Conservation (phyloP, 169 alveolate species). For the Babesia divergens region DNA sequence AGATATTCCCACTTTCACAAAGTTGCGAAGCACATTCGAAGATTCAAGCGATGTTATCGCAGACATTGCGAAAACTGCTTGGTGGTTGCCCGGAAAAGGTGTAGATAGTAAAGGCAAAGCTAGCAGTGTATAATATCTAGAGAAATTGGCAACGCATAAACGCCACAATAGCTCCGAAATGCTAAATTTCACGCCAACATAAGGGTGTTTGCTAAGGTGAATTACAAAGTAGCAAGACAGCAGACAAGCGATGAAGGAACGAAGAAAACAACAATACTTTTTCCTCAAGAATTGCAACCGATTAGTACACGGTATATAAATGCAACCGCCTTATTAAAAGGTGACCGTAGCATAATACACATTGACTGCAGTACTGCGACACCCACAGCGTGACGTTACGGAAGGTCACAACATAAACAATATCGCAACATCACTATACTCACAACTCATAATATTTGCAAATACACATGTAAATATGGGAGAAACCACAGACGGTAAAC, state of each 20-base stretch:
- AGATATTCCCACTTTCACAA: constrained; percentile 46
- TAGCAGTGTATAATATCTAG: too few relatives aligned
- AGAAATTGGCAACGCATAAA: too few relatives aligned
- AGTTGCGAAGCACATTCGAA: constrained; percentile 50
- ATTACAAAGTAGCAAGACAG: background rate
- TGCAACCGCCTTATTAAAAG: too few relatives aligned
- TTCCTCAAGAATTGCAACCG: constrained; percentile 7
- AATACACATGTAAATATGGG: background rate
- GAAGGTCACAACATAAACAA: background rate
- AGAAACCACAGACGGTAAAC: background rate
- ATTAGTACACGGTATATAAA: background rate
- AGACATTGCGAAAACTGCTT: constrained; percentile 12
- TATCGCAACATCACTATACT: background rate
- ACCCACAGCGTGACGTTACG: background rate
- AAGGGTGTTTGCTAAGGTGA: too few relatives aligned
- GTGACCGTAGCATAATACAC: background rate
- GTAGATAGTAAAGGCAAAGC: too few relatives aligned
- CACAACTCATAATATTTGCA: background rate
- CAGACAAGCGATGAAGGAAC: background rate
- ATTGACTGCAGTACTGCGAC: background rate
- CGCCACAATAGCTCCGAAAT: too few relatives aligned
- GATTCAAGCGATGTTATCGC: constrained; percentile 33
- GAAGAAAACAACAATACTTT: background rate
- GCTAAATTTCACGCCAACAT: too few relatives aligned
- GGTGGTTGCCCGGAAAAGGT: too few relatives aligned